These are phyloP conservation scores for Phytophthora fragariae DNA, from an alignment of 352 stramenopile species.

Conservation along the genomic window DNA sequence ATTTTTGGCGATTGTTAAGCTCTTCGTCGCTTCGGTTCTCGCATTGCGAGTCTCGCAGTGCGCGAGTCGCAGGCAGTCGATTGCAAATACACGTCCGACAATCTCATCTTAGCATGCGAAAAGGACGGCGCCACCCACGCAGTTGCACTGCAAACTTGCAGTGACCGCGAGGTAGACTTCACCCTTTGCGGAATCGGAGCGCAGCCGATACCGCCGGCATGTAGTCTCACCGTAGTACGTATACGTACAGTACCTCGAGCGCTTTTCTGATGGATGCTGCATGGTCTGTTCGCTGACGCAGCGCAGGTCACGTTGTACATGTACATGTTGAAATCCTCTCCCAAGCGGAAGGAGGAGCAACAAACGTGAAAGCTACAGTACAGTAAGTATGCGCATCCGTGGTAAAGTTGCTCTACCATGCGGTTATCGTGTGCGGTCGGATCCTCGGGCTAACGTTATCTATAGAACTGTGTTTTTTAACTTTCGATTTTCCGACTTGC, in stretches of 20 bases:
- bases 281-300: neutral
- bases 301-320: neutral
- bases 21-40: too few species aligned
- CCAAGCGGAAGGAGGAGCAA: neutral
- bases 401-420: neutral
- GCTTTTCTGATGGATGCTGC: conserved; percentile 4
- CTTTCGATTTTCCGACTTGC: conserved; percentile 33
- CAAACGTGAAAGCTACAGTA: neutral
- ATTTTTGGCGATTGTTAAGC: too few species aligned
- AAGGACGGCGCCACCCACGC: neutral
- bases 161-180: neutral
- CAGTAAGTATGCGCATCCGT: neutral
- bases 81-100: neutral
- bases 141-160: neutral
- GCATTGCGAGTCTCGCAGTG: neutral
- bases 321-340: neutral
- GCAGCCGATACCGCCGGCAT: conserved; percentile 5
- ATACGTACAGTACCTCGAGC: neutral
- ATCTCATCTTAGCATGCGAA: neutral
- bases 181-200: neutral
- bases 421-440: neutral
- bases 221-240: neutral
- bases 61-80: neutral
- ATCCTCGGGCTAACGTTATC: conserved; percentile 7
- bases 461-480: conserved; percentile 21